These are phyloP conservation scores for Cladosporium velox DNA, from an alignment of 2,329 filamentous ascomycete species.

Conservation along the genomic window DNA sequence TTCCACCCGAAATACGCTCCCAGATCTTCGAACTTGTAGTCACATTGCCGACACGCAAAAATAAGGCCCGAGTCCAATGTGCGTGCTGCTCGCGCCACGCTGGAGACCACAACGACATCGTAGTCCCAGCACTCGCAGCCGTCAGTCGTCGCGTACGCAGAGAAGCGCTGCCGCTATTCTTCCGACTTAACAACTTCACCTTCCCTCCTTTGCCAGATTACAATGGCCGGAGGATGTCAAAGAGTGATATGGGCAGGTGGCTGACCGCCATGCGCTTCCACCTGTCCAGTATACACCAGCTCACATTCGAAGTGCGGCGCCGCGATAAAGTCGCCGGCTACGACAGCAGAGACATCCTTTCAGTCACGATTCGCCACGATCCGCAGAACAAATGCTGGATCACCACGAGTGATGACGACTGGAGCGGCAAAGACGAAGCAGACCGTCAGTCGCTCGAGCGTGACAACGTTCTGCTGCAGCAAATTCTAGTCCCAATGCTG, in stretches of 20 bases:
- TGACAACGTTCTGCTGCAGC: neutral
- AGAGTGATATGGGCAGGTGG: neutral
- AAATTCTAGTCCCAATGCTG: neutral
- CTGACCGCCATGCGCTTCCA: neutral
- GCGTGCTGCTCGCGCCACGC: too few relatives aligned
- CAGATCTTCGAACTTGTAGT: too few relatives aligned
- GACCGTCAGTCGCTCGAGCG: neutral
- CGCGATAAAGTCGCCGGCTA: neutral
- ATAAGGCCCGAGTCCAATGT: too few relatives aligned
- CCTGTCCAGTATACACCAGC: neutral
- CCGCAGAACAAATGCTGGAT: neutral
- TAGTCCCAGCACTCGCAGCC: too few relatives aligned
- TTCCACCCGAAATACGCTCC: too few relatives aligned
- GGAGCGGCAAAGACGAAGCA: neutral
- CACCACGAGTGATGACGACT: neutral
- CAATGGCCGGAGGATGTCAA: neutral
- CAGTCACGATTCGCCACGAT: neutral
- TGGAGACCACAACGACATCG: too few relatives aligned
- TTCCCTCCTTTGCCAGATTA: neutral
- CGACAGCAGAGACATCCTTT: neutral
- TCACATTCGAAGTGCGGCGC: neutral
- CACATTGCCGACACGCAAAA: too few relatives aligned
- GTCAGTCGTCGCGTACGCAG: too few relatives aligned
- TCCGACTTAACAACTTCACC: neutral
- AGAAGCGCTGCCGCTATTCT: too few relatives aligned